A percentile compares a stretch with the other conserved stretches of the same genome.
These are phyloP conservation scores for Martensiomyces pterosporus DNA, from an alignment of 192 early-diverging fungal species.

Conservation along the genomic window DNA sequence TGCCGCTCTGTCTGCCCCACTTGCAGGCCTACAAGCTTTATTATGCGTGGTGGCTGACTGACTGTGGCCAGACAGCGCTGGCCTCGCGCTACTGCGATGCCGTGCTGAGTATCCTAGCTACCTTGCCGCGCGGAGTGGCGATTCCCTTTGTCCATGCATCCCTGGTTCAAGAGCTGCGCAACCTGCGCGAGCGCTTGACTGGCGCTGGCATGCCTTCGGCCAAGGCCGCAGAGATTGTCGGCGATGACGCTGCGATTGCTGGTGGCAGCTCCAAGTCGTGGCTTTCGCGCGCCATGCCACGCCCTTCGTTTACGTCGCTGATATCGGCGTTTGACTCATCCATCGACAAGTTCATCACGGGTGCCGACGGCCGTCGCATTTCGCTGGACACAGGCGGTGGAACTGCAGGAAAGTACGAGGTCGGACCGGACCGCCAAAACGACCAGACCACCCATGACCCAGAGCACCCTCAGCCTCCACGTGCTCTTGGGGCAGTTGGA, in stretches of 20 bases:
- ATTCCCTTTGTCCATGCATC: constrained; percentile 75
- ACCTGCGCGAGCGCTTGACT: constrained; percentile 64
- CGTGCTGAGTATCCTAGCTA: constrained; percentile 66
- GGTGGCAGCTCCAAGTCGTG: constrained; percentile 50
- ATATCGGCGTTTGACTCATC: constrained; percentile 58
- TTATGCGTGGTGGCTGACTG: constrained; percentile 77
- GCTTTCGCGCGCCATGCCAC: constrained; percentile 51
- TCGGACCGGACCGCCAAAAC: constrained; percentile 27
- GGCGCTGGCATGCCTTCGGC: constrained; percentile 45
- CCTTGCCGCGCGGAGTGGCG: constrained; percentile 57
- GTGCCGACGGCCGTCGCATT: constrained; percentile 44
- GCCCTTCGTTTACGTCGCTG: constrained; percentile 46
- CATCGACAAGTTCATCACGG: constrained; percentile 62
- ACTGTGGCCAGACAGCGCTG: constrained; percentile 68
- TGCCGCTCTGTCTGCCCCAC: constrained; percentile 62
- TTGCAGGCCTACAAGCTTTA: constrained; percentile 86
- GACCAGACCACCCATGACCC: constrained; percentile 1
- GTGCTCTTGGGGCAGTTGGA: constrained; percentile 9
- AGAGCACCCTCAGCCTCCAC: constrained; percentile 8
- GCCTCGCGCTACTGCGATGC: constrained; percentile 77
- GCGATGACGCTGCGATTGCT: constrained; percentile 23
- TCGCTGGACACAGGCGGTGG: constrained; percentile 22
- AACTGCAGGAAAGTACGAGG: constrained; percentile 22
- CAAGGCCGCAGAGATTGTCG: constrained; percentile 27
- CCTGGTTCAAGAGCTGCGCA: constrained; percentile 68